Evolutionary conservation across 2,329 filamentous ascomycete species (phyloP).

Genomic region (Verticillium tricorpus): DNA sequence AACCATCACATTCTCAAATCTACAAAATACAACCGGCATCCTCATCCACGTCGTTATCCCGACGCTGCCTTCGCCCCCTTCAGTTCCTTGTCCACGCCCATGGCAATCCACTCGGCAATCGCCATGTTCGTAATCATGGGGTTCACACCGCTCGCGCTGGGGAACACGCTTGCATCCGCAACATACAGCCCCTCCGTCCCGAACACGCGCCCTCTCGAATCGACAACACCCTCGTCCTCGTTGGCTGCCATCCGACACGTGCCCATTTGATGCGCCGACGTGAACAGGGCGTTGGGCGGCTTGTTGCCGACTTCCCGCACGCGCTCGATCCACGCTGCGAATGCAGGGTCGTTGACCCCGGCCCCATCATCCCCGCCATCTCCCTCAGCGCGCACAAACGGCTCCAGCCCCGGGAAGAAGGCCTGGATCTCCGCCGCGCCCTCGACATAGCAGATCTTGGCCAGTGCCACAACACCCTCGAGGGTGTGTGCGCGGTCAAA

Average conservation of each 20-base stretch:
- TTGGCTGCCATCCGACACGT: slow-evolving; percentile 65
- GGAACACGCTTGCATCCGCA: slow-evolving; percentile 71
- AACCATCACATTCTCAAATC: no score
- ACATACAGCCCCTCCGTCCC: slow-evolving; percentile 62
- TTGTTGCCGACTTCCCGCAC: slow-evolving; percentile 44
- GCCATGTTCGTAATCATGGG: slow-evolving; percentile 78
- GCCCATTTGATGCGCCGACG: slow-evolving; percentile 79
- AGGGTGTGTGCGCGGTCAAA: slow-evolving; percentile 70
- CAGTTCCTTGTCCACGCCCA: slow-evolving; percentile 48
- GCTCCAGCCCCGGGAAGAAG: slow-evolving; percentile 54
- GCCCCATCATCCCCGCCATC: slow-evolving; percentile 10
- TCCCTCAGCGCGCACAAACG: slow-evolving; percentile 47
- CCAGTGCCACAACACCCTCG: slow-evolving; percentile 65
- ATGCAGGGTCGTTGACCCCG: slow-evolving; percentile 50
- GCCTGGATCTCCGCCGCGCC: slow-evolving; percentile 79
- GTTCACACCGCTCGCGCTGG: slow-evolving; percentile 73
- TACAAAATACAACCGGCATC: no score
- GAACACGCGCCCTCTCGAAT: slow-evolving; percentile 58
- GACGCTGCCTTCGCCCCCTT: neutral
- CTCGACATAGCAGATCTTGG: slow-evolving; percentile 72
- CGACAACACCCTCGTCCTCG: slow-evolving; percentile 51
- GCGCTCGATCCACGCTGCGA: slow-evolving; percentile 56
- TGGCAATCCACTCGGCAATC: slow-evolving; percentile 61
- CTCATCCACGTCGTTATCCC: no score
- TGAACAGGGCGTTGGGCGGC: slow-evolving; percentile 49